These are phyloP conservation scores for Phylloboletellus chloephorus DNA, from an alignment of 1,284 basidiomycete genomes.

Conservation along the genomic window DNA sequence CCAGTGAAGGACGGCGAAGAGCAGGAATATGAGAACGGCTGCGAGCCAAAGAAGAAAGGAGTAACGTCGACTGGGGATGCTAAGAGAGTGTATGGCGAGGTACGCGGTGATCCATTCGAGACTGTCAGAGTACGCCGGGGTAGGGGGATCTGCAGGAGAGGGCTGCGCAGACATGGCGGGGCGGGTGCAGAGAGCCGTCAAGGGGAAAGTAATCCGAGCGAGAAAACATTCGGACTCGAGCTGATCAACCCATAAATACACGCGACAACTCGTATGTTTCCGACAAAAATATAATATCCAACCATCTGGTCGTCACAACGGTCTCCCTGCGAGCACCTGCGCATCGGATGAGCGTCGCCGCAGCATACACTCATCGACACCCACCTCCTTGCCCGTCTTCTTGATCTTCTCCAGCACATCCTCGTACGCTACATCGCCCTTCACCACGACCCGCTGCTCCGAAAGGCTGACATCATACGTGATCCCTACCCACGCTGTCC, in stretches of 20 bases:
- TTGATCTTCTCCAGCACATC: constrained; percentile 68
- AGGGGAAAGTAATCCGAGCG: not conserved
- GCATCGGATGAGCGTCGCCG: constrained; percentile 2
- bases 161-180: constrained; percentile 1
- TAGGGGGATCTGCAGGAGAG: constrained; percentile 37
- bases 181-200: no score
- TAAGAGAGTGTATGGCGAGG: constrained; percentile 49
- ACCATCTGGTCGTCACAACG: no score
- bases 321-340: constrained; percentile 7
- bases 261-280: no score
- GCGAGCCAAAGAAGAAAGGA: constrained; percentile 51
- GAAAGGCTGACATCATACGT: constrained; percentile 60
- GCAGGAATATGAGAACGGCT: constrained; percentile 39
- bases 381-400: constrained; percentile 83
- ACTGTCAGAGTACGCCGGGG: constrained; percentile 42
- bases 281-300: no score
- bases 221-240: no score
- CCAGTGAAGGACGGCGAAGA: constrained; percentile 39
- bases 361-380: not conserved
- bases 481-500: constrained; percentile 41
- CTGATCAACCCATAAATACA: no score
- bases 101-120: constrained; percentile 54
- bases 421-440: constrained; percentile 58
- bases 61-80: constrained; percentile 48
- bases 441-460: constrained; percentile 69